Base-by-base conservation (phyloP, 805 yeast genomes). In the Hanseniaspora singularis region DNA sequence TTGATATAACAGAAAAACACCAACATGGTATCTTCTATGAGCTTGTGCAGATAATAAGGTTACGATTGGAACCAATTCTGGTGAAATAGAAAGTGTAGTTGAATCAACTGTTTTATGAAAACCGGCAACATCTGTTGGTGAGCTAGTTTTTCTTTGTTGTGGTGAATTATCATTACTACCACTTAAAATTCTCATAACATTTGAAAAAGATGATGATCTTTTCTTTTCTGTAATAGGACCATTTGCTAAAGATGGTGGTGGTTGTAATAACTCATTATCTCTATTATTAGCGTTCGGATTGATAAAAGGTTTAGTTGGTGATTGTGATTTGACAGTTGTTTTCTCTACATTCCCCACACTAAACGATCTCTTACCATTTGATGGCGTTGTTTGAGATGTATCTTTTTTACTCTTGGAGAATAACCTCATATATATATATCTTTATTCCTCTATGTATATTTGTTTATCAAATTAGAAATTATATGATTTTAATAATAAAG, bases 21-120 rank as follows among this genome's bases (percentile, higher is more conserved):
- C 92, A 54, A 81, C 92, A 51, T 72, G 69, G 62, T 83, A 83
- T 38, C 85, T 71, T 51, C 94, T 71, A 58, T 80, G 85, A 0
- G 77, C 63, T 55, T 83, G 94, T 0, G 88, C 83, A 19, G 84
- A 72, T 16, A 83, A 61, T 14, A 83, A 64, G 0, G 92, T 79
- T 38, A 82, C 81, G 4, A 83, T 80, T 1, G 94, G 94, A 3
- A 68, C 62, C 26, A 70, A 53, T 53, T 70, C 74, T 1, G 71
- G 72, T 1, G 66, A 58, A 24, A 44, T 37, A 14, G 48, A 30
- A 10, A 23, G 24, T 22, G 12, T 44, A 3, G 36, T 38, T 23
- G 22, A 3, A 14, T 44, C 32, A 61, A 48, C 12, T 23, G 46
- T 38, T 16, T 47, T 34, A 27, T 47, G 46, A 33, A 40, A 36